Percentiles rank a stretch among this genome's conserved stretches.
Conservation (phyloP, 208 protist genomes). For the Trichomonas gallinae region DNA sequence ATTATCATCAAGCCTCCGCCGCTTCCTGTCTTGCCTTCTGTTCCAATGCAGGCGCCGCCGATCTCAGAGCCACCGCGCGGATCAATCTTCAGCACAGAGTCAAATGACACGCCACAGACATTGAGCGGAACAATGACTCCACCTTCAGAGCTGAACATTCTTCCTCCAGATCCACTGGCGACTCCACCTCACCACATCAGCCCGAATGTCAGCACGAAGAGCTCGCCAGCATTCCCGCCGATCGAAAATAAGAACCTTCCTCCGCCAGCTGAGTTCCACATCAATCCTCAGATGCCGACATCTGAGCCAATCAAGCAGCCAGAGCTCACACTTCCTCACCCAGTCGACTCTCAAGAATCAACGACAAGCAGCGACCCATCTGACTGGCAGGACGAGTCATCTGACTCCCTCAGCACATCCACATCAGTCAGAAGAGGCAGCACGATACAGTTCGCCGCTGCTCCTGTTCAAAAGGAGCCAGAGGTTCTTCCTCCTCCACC, state of each 20-base stretch:
- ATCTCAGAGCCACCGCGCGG: neutral
- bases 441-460: neutral
- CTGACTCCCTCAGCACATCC: neutral
- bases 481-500: neutral
- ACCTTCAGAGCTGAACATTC: too few relatives aligned
- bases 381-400: neutral
- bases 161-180: too few relatives aligned
- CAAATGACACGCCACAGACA: too few relatives aligned
- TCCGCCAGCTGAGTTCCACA: neutral
- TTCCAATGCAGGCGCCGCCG: neutral
- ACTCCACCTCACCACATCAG: neutral
- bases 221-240: too few relatives aligned
- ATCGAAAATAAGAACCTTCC: neutral
- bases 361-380: neutral
- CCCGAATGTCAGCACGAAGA: too few relatives aligned
- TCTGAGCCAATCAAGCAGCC: neutral
- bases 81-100: neutral
- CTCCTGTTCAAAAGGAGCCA: too few relatives aligned
- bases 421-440: too few relatives aligned
- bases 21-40: neutral
- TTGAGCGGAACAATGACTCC: too few relatives aligned
- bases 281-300: neutral
- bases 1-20: neutral
- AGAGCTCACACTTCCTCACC: neutral
- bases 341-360: neutral